Evolutionary conservation across 2,329 filamentous ascomycete genomes (phyloP), one percentile per base, ranked within the genome.

Genomic region (Neofusicoccum cordaticola): DNA sequence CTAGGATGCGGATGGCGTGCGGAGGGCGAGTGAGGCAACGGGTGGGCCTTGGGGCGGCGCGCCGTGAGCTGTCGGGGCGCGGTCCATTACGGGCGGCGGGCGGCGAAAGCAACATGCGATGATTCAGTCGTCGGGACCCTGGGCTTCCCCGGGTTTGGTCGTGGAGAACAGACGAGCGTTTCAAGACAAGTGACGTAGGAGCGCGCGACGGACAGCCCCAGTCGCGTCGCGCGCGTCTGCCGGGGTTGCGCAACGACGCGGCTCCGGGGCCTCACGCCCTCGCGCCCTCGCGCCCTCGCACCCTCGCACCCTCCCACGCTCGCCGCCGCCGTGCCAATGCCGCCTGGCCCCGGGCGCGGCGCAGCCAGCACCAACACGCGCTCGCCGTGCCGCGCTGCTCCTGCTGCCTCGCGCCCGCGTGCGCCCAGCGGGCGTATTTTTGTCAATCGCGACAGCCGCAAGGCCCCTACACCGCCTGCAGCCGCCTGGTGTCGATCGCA

Each of bases 401-500:
- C 22, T 22, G 22, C 22, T 22, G 22, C 22, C 22, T 22, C 22
- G 19, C 19, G 22, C 22, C 22, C 22, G 22, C 22, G 22, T 22
- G 22, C 22, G 22, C 27, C 27, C 27, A 9, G 37, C 13, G 37
- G 37, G 37, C 37, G 11, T 45, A 31, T 39, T 47, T 47, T 44
- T 6, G 37, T 7, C 53, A 58, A 19, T 60, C 56, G 56, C 56
- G 41, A 22, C 56, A 60, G 56, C 56, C 56, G 56, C 56, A 58
- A 5, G 22, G 50, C 34, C 34, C 39, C 53, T 44, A 58, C 41
- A 60, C 56, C 56, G 56, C 56, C 42, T 47, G 53, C 41, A 44
- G 41, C 41, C 31, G 56, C 17, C 53, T 13, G 22, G 39, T 3
- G 53, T 31, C 53, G 53, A 60, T 60, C 56, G n/a, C 56, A 47